Evolutionary conservation across 139 green algal genomes (phyloP).

Genomic region (Axilococcus clingmanii): DNA sequence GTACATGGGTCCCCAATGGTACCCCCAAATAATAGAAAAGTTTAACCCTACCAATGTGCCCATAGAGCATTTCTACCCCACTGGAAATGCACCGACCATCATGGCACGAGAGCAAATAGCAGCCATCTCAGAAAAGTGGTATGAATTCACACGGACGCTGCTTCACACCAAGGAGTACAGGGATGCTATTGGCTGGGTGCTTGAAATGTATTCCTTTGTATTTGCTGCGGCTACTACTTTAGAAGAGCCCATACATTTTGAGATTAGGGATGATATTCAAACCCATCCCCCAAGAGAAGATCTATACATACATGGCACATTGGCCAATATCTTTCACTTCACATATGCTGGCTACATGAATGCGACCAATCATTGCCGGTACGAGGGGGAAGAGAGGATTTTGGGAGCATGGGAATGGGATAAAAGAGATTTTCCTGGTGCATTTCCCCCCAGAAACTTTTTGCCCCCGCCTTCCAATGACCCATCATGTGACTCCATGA

Average conservation of each 20-base stretch:
- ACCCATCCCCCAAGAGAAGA: constrained; percentile 61
- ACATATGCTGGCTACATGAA: constrained; percentile 65
- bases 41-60: constrained; percentile 25
- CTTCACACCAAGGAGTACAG: constrained; percentile 45
- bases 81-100: constrained; percentile 48
- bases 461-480: too few species aligned
- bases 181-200: constrained; percentile 60
- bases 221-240: constrained; percentile 19
- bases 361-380: too few species aligned
- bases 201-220: constrained; percentile 62
- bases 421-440: constrained; percentile 62
- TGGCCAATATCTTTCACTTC: constrained; percentile 58
- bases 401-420: constrained; percentile 54
- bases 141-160: constrained; percentile 33
- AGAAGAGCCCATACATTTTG: constrained; percentile 19
- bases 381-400: constrained; percentile 14
- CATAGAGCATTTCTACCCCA: constrained; percentile 28
- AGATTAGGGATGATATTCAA: constrained; percentile 33
- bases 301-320: constrained; percentile 13
- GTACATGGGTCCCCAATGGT: constrained; percentile 46
- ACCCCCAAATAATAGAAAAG: neutral
- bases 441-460: too few species aligned
- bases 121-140: constrained; percentile 38
- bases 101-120: constrained; percentile 44
- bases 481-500: too few species aligned